These are phyloP conservation scores for Calonectria crousiana DNA, from an alignment of 2,329 filamentous ascomycete species.

Conservation along the genomic window DNA sequence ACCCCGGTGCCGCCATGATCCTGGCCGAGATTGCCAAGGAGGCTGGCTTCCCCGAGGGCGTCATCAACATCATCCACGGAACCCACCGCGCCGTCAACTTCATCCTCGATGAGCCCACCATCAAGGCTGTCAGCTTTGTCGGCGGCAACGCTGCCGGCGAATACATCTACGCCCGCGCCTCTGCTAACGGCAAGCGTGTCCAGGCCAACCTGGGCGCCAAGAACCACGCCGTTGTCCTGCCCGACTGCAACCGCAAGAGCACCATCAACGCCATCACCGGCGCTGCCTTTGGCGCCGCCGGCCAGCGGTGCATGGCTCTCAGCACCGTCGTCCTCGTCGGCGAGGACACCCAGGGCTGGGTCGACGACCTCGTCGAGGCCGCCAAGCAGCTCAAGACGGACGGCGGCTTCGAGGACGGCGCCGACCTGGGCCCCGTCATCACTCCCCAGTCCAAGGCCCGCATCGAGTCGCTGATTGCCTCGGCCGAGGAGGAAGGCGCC, in stretches of 20 bases:
- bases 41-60: conserved; percentile 81
- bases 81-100: conserved; percentile 75
- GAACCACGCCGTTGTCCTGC: conserved; percentile 76
- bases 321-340: conserved; percentile 74
- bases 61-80: conserved; percentile 76
- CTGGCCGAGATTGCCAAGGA: conserved; percentile 78
- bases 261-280: conserved; percentile 74
- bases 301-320: conserved; percentile 77
- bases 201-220: conserved; percentile 78
- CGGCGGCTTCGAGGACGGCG: conserved; percentile 33
- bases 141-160: conserved; percentile 76
- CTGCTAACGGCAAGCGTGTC: conserved; percentile 75
- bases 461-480: conserved; percentile 31
- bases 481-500: conserved; percentile 31
- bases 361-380: conserved; percentile 71
- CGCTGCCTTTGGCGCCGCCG: conserved; percentile 76
- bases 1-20: conserved; percentile 83
- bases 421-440: conserved; percentile 37
- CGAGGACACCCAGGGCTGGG: conserved; percentile 72
- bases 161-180: conserved; percentile 74
- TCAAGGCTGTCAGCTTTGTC: conserved; percentile 77
- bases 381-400: conserved; percentile 62
- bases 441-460: conserved; percentile 29
- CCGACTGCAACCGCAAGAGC: conserved; percentile 77
- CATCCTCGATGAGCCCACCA: conserved; percentile 75